These are phyloP conservation scores for Oryza meridionalis DNA, from an alignment of 176 grass and related monocot genomes.

Conservation along the genomic window DNA sequence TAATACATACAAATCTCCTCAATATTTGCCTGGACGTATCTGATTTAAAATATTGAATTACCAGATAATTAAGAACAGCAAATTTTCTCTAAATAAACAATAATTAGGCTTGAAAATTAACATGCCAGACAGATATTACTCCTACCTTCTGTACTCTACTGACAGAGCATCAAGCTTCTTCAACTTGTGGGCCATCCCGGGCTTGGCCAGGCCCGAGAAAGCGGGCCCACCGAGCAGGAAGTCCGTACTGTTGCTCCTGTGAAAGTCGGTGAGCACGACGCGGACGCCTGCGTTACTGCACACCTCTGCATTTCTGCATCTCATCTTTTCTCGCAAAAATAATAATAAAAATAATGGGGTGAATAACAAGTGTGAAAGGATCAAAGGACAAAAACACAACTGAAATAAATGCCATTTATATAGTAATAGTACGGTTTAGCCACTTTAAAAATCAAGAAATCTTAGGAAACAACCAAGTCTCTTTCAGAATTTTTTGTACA, in stretches of 20 bases:
- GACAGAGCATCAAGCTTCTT: conserved; percentile 47
- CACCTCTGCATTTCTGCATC: conserved; percentile 59
- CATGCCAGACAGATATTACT: not conserved
- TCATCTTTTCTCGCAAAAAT: conserved; percentile 42
- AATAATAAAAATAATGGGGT: not conserved
- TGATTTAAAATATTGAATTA: not conserved
- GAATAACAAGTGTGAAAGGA: not conserved
- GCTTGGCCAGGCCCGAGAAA: conserved; percentile 50
- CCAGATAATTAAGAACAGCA: not conserved
- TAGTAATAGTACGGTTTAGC: not conserved
- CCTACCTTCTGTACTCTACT: conserved; percentile 70
- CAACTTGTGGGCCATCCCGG: conserved; percentile 52
- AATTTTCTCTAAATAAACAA: not conserved
- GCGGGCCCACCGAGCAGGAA: conserved; percentile 57
- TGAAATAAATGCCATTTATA: not conserved
- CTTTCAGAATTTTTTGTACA: not conserved
- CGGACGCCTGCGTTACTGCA: conserved; percentile 63
- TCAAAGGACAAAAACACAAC: not conserved
- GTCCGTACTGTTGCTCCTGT: conserved; percentile 57
- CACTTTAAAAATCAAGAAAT: not conserved
- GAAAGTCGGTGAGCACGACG: conserved; percentile 75
- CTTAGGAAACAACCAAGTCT: not conserved
- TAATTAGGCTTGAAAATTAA: not conserved
- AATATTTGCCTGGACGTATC: not conserved
- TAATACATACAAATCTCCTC: not conserved